phyloP scores from a whole-genome alignment of 495 filamentous ascomycete species.

The Podospora comata region DNA sequence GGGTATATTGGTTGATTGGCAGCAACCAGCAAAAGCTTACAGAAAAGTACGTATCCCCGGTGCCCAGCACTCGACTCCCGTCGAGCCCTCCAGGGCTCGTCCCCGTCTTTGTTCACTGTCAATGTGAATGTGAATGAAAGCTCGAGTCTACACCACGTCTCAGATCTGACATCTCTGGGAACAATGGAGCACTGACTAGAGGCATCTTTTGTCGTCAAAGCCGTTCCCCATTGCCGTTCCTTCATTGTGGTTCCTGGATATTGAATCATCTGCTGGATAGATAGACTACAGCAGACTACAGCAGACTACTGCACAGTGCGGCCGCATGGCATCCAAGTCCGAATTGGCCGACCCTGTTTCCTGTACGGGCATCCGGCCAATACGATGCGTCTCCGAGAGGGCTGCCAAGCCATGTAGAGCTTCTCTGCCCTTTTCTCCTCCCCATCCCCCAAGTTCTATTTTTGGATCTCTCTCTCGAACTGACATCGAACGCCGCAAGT shows the following conservation, averaged over 20 bases:
- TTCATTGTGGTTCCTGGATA: background rate
- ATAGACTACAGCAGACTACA: background rate
- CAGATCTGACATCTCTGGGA: background rate
- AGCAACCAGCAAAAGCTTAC: background rate
- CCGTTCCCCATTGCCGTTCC: background rate
- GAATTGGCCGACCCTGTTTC: constrained; percentile 4
- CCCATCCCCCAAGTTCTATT: constrained; percentile 5
- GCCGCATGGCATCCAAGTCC: constrained; percentile 1
- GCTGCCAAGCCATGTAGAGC: constrained; percentile 1
- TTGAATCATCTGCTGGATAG: background rate
- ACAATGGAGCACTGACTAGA: background rate
- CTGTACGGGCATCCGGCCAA: background rate
- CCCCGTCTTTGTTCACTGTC: no score
- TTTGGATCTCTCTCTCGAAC: constrained; percentile 33
- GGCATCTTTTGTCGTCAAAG: background rate
- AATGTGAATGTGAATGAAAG: no score
- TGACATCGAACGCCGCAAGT: constrained; percentile 33
- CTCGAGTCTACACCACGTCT: background rate
- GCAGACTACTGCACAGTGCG: background rate
- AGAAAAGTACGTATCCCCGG: background rate
- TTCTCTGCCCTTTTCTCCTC: constrained; percentile 5
- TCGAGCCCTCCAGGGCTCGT: background rate
- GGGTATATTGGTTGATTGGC: constrained; percentile 3
- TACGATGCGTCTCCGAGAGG: background rate
- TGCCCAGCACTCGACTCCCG: background rate